phyloP scores from a whole-genome alignment of 495 filamentous ascomycete species.

The Penicillium dipodomyicola region DNA sequence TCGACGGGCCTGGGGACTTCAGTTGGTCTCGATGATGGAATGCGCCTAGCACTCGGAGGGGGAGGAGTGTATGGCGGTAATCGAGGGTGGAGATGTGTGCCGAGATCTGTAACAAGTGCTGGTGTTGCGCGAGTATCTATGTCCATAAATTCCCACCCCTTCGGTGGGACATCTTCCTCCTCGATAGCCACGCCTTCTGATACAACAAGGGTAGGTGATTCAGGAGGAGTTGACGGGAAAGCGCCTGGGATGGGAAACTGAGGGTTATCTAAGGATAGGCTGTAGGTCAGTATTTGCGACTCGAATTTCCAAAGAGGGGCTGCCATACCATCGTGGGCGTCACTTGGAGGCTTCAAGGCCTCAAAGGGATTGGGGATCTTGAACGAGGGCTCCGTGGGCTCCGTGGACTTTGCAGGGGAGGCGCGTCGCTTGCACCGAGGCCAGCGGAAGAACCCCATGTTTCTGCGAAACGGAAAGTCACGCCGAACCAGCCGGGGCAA shows the following conservation, averaged over 20 bases:
- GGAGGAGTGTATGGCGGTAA: conserved; percentile 11
- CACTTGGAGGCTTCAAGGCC: neutral
- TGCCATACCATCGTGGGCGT: neutral
- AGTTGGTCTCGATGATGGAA: conserved; percentile 6
- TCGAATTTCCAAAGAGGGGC: neutral
- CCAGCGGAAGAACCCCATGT: conserved; percentile 12
- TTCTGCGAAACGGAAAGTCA: neutral
- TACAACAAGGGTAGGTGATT: conserved; percentile 19
- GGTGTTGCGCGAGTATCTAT: conserved; percentile 12
- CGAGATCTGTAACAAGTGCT: conserved; percentile 23
- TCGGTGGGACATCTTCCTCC: conserved; percentile 7
- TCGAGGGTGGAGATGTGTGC: conserved; percentile 21
- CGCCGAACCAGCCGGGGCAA: neutral
- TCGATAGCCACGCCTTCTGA: neutral
- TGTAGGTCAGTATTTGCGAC: conserved; percentile 4
- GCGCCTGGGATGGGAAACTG: conserved; percentile 21
- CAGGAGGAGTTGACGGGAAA: conserved; percentile 20
- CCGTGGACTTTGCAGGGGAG: neutral
- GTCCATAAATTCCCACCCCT: conserved; percentile 13
- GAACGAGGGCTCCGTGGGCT: neutral
- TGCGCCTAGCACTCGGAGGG: conserved; percentile 1
- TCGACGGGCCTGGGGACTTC: conserved; percentile 3
- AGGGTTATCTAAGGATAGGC: conserved; percentile 1
- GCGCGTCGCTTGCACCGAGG: conserved; percentile 7
- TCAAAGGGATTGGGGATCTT: neutral